Base-by-base conservation (phyloP, 1,284 basidiomycete genomes). In the Mycena sp. region DNA sequence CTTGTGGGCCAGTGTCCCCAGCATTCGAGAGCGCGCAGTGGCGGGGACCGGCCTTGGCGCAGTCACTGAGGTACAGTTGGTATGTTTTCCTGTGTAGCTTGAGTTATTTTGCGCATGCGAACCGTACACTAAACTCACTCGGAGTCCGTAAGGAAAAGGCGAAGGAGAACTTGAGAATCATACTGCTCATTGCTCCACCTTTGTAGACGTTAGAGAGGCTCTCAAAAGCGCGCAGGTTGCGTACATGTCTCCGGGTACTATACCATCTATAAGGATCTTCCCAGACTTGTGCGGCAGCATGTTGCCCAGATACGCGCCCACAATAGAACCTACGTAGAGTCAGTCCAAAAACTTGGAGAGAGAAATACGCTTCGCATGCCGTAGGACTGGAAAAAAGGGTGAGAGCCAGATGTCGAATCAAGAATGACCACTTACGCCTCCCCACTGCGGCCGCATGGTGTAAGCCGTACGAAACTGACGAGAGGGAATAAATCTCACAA, bases 221-320 rank as follows among this genome's bases (percentile, higher is more conserved):
- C 17, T 26, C 17, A 11, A 9, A 28, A 7, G 17, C 17, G 12
- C 11, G 19, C 10, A 35, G 50, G 6, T 4, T 21, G 25, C 60
- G 38, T 26, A 65, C 67, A 54, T 61, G n/a, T 63, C 60, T 29
- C 46, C 60, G 12, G 61, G 60, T 16, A 54, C 67, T 14, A 65
- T 50, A n/a, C 67, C 67, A 30, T 68, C 63, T n/a, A 65, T 65
- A 50, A 51, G 28, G 17, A 68, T 63, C 37, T 58, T 62, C 2
- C 67, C 67, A 4, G 61, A 58, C 43, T 68, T 68, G 50, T 68
- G 56, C 1, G 67, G 67, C 5, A 68, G 61, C 60, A 68, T 68
- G 52, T 63, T 68, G 11, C 52, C 67, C n/a, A 68, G 43, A 38
- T 68, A 68, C 11, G 51, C 60, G 17, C 67, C 67, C n/a, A 68